Conservation (phyloP, 129 eudicot species). For the Apium graveolens region DNA sequence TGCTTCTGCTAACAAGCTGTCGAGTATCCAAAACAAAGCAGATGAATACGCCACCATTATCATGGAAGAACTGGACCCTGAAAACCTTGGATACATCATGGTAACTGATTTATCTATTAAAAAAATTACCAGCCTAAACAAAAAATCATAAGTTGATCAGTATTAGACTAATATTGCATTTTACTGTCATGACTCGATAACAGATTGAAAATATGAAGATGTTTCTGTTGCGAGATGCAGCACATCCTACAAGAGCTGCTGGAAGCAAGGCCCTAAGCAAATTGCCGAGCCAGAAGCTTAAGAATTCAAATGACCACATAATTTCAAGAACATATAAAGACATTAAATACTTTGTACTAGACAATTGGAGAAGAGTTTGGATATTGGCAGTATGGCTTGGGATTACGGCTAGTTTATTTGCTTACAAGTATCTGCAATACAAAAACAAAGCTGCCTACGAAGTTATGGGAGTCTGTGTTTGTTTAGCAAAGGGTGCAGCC, state of each 20-base stretch:
- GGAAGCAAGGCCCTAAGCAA: constrained; percentile 17
- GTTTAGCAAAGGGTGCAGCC: constrained; percentile 87
- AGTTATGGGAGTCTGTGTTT: constrained; percentile 66
- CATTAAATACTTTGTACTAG: constrained; percentile 43
- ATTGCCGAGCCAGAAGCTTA: constrained; percentile 50
- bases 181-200: not conserved
- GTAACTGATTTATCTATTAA: constrained; percentile 24
- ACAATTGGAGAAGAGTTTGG: constrained; percentile 82
- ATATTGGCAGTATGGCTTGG: constrained; percentile 65
- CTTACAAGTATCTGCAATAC: constrained; percentile 63
- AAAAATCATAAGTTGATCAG: not conserved
- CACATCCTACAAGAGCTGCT: constrained; percentile 34
- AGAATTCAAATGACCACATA: constrained; percentile 27
- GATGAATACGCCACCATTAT: constrained; percentile 63
- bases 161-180: not conserved
- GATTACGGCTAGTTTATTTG: constrained; percentile 50
- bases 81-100: constrained; percentile 55
- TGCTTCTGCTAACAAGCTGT: constrained; percentile 71
- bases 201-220: constrained; percentile 70
- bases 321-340: constrained; percentile 35
- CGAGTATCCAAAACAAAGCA: constrained; percentile 55
- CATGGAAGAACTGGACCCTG: constrained; percentile 70
- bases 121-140: not conserved
- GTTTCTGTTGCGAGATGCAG: constrained; percentile 59
- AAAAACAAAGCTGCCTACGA: constrained; percentile 38